Conservation (phyloP, 331 rosid species). For the Telfairia occidentalis region DNA sequence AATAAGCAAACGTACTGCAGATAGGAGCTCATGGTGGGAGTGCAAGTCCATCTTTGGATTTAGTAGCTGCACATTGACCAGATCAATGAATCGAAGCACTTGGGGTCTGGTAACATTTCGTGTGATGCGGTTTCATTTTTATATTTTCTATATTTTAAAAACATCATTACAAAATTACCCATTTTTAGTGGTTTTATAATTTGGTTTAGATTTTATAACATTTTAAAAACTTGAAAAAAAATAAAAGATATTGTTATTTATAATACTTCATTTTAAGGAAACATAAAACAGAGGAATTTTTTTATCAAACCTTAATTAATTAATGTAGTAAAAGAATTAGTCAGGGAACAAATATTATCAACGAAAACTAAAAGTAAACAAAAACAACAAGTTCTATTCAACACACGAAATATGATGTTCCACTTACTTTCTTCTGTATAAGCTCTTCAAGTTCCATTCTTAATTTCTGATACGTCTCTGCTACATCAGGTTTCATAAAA, state of each 20-base stretch:
- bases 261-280: not conserved
- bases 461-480: constrained; percentile 55
- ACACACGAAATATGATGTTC: not conserved
- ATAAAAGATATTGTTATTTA: not conserved
- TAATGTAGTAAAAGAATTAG: not conserved
- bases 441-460: constrained; percentile 68
- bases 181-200: not conserved
- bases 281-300: not conserved
- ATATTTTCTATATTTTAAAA: not conserved
- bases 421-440: constrained; percentile 70
- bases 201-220: not conserved
- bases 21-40: constrained; percentile 55
- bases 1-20: constrained; percentile 65
- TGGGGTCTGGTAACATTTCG: not conserved
- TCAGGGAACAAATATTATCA: not conserved
- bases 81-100: not conserved
- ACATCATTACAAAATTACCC: not conserved
- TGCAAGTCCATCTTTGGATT: constrained; percentile 59
- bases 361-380: constrained; percentile 5
- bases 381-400: not conserved
- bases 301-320: not conserved
- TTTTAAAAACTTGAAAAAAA: not conserved
- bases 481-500: constrained; percentile 69
- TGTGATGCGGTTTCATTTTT: not conserved
- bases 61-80: constrained; percentile 40